These are phyloP conservation scores for Venturia nashicola DNA, from an alignment of 2,329 filamentous ascomycete species.

Conservation along the genomic window DNA sequence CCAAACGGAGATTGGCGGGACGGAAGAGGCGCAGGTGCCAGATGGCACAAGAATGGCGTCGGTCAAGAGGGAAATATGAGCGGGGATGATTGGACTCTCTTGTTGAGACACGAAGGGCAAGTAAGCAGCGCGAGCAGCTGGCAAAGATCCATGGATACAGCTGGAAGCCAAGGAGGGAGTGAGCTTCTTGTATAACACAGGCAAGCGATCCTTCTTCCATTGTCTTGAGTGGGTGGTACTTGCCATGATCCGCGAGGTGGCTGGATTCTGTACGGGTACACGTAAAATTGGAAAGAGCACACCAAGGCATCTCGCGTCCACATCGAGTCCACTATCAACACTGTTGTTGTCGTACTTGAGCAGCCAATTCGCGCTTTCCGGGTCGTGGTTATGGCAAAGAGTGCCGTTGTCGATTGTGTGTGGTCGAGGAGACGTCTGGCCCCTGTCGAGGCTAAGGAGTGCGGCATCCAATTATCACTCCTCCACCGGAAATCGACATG, in stretches of 20 bases:
- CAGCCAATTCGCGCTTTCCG: background rate
- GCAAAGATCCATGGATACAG: background rate
- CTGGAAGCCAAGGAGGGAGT: background rate
- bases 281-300: constrained; percentile 2
- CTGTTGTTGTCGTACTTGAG: background rate
- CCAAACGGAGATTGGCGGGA: background rate
- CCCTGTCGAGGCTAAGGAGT: background rate
- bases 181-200: background rate
- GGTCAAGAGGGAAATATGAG: background rate
- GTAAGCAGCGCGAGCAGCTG: background rate
- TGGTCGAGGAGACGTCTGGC: background rate
- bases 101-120: background rate
- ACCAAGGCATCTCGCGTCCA: background rate
- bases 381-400: background rate
- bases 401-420: background rate
- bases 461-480: background rate
- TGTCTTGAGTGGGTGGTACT: background rate
- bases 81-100: background rate
- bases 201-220: background rate
- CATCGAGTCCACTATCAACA: background rate
- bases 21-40: background rate
- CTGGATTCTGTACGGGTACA: background rate
- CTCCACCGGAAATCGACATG: background rate
- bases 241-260: background rate
- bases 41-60: constrained; percentile 1